These are phyloP conservation scores for Botrytis hyacinthi DNA, from an alignment of 2,329 filamentous ascomycete species.

Conservation along the genomic window DNA sequence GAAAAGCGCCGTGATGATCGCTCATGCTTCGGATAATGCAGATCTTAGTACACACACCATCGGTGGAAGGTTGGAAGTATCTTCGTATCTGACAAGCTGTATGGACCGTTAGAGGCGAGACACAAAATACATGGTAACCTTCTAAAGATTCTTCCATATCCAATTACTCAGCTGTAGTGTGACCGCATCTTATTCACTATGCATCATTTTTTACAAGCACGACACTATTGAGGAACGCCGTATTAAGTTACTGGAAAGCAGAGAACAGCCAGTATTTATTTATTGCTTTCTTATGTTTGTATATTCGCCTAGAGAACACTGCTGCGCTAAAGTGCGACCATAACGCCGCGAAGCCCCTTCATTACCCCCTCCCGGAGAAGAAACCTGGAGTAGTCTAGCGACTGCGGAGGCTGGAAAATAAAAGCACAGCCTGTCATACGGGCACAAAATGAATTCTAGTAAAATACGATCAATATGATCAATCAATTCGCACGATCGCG, in stretches of 20 bases:
- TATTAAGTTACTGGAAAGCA: neutral
- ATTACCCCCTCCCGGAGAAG: slow-evolving; percentile 19
- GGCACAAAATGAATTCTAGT: neutral
- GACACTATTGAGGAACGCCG: neutral
- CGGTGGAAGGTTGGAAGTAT: slow-evolving; percentile 12
- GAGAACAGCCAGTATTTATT: neutral
- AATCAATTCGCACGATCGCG: slow-evolving; percentile 15
- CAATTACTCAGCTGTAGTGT: slow-evolving; percentile 14
- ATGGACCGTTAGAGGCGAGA: neutral
- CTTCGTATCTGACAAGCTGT: slow-evolving; percentile 33
- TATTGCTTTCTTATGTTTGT: neutral
- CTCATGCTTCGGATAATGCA: slow-evolving; percentile 35
- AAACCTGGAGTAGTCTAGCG: slow-evolving; percentile 21
- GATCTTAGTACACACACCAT: slow-evolving; percentile 26
- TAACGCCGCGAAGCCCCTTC: slow-evolving; percentile 22
- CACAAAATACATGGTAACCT: slow-evolving; percentile 23
- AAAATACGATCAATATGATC: neutral
- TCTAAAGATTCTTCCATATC: slow-evolving; percentile 15
- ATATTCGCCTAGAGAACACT: neutral
- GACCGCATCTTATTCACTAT: slow-evolving; percentile 7
- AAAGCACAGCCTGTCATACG: neutral
- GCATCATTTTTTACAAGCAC: slow-evolving; percentile 1
- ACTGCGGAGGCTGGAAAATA: slow-evolving; percentile 4
- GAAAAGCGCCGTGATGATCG: slow-evolving; percentile 38
- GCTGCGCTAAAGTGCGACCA: slow-evolving; percentile 11